Evolutionary conservation across 1,139 yeast species (phyloP).

Genomic region (Lipomyces yarrowii): DNA sequence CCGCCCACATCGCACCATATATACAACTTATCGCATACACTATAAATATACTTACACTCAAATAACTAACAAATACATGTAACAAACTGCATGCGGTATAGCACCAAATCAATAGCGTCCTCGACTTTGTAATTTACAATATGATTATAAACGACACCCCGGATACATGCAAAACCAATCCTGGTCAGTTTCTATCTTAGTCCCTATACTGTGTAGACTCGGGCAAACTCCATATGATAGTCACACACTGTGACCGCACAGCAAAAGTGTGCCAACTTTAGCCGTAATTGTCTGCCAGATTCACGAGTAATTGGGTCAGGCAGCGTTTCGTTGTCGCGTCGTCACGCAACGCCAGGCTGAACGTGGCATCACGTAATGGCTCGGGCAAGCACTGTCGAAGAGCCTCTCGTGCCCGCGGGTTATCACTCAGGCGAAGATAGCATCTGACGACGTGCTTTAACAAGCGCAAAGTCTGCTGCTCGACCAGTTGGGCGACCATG

Average conservation of each 20-base stretch:
- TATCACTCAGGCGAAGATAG: slow-evolving; percentile 86
- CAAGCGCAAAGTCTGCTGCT: slow-evolving; percentile 73
- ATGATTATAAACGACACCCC: neutral
- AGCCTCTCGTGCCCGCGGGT: slow-evolving; percentile 86
- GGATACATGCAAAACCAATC: neutral
- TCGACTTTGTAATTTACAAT: neutral
- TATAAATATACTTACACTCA: neutral
- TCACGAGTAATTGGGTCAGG: slow-evolving; percentile 76
- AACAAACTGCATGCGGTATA: neutral
- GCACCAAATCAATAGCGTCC: neutral
- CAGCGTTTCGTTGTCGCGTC: slow-evolving; percentile 89
- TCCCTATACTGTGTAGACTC: neutral
- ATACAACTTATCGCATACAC: too few relatives aligned
- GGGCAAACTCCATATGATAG: neutral
- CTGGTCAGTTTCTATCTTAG: neutral
- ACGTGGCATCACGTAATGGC: slow-evolving; percentile 88
- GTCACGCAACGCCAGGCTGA: slow-evolving; percentile 74
- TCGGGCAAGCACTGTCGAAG: slow-evolving; percentile 83
- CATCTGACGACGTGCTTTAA: slow-evolving; percentile 94
- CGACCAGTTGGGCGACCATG: slow-evolving; percentile 84
- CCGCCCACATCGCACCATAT: too few relatives aligned
- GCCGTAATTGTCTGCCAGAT: slow-evolving; percentile 50
- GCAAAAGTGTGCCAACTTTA: too few relatives aligned
- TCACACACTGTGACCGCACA: neutral
- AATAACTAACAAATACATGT: neutral